Evolutionary conservation across 1,139 yeast species (phyloP), one percentile per base, ranked within the genome.

Genomic region (Kluyveromyces sp.): DNA sequence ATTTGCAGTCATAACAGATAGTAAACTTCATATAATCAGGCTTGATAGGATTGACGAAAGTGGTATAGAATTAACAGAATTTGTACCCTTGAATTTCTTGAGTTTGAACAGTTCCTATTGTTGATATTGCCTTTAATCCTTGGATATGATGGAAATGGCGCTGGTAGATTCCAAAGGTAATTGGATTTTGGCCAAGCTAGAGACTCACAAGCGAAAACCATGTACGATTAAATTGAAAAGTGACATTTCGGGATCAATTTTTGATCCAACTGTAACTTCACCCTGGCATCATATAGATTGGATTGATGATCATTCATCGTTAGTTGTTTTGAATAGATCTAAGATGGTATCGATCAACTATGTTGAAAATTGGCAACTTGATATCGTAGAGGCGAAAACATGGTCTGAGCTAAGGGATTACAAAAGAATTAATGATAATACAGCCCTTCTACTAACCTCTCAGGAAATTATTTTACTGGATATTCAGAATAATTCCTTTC

Each of bases 401-500:
- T 82, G 86, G 84, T 75, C 87, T 0, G 64, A 65, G 28, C 59
- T 81, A 2, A 65, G 74, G 42, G 88, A 80, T 51, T 61, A 74
- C 37, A 53, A 53, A 30, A 52, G 66, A 37, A 53, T 67, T n/a
- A 52, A 55, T 36, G 61, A 58, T 7, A 52, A 59, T 3, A 58
- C 62, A 45, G 67, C 71, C 8, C 70, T 81, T 35, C 50, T 82
- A 8, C 61, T 83, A 21, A 82, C 90, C 0, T 73, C 86, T 1
- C 77, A 73, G 51, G 92, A 83, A 58, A 49, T 83, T 8, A 74
- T 81, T 1, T 64, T 83, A 67, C 56, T 79, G 15, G 66, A 68
- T 42, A 52, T 70, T 1, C 45, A 48, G 2, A 45, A 59, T 2
- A 50, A 54, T 0, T 58, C 58, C 0, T 59, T 70, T 36, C 64